phyloP scores from a whole-genome alignment of 768 basidiomycete genomes.

The Postia placenta region DNA sequence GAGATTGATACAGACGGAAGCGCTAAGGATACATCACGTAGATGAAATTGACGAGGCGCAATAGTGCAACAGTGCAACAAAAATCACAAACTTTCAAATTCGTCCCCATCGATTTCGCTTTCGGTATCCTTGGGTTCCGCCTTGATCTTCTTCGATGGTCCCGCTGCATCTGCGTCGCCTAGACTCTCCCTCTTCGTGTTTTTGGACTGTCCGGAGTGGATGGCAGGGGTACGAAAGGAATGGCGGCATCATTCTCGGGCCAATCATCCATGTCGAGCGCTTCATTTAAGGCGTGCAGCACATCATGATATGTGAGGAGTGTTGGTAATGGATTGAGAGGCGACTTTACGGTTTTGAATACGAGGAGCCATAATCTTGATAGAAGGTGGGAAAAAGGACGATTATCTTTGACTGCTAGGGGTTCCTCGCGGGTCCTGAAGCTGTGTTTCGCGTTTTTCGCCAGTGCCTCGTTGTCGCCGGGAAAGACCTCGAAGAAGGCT shows the following conservation, averaged over 20 bases:
- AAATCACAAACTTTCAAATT: background rate
- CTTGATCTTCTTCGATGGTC: background rate
- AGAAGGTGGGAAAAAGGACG: background rate
- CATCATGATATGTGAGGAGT: background rate
- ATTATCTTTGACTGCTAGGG: background rate
- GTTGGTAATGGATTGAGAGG: background rate
- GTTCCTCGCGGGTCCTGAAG: background rate
- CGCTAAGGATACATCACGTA: no score
- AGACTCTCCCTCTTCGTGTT: background rate
- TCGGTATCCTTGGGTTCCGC: no score
- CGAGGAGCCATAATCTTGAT: background rate
- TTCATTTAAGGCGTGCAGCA: conserved; percentile 4
- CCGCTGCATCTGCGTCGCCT: background rate
- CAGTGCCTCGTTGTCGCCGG: background rate
- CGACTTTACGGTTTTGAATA: background rate
- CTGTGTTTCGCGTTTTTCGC: background rate
- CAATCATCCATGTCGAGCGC: conserved; percentile 5
- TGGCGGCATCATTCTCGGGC: conserved; percentile 3
- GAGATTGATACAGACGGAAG: no score
- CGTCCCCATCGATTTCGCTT: background rate
- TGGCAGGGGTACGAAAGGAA: background rate
- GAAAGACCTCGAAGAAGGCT: background rate
- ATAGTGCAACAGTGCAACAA: no score
- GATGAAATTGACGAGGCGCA: no score
- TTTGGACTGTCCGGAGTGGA: background rate